Conservation (phyloP, 169 alveolate species). For the Cryptosporidium andersoni region DNA sequence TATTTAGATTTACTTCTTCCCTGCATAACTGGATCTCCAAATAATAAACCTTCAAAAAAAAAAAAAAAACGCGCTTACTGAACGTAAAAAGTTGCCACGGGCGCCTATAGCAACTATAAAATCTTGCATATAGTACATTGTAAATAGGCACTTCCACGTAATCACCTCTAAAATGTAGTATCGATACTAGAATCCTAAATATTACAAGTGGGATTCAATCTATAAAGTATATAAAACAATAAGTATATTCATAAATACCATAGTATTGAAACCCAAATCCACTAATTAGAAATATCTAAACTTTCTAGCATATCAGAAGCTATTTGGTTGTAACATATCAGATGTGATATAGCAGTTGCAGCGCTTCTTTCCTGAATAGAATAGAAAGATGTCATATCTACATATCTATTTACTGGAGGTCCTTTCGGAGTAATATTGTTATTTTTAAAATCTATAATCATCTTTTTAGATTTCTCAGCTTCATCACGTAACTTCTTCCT, state of each 20-base stretch:
- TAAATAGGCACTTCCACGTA: no score
- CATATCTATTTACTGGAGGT: neutral
- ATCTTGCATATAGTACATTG: no score
- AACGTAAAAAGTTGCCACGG: no score
- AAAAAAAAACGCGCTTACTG: neutral
- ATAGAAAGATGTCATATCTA: neutral
- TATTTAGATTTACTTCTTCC: no score
- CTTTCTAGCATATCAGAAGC: slow-evolving; percentile 36
- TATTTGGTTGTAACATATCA: slow-evolving; percentile 55
- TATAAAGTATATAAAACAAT: slow-evolving; percentile 2
- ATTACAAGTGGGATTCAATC: no score
- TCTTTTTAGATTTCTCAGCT: neutral
- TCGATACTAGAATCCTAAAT: no score
- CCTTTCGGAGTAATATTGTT: neutral
- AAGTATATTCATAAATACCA: slow-evolving; percentile 52
- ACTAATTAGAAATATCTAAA: neutral
- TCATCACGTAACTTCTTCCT: neutral
- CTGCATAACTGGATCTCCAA: no score
- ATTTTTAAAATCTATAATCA: neutral
- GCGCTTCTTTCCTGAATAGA: slow-evolving; percentile 23
- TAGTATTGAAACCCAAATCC: neutral
- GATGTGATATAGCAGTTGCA: slow-evolving; percentile 32
- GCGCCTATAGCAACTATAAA: no score
- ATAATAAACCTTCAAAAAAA: neutral
- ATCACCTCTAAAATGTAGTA: no score